Evolutionary conservation across 75 land plant species (phyloP).

Genomic region (Isoetes taiwanensis): DNA sequence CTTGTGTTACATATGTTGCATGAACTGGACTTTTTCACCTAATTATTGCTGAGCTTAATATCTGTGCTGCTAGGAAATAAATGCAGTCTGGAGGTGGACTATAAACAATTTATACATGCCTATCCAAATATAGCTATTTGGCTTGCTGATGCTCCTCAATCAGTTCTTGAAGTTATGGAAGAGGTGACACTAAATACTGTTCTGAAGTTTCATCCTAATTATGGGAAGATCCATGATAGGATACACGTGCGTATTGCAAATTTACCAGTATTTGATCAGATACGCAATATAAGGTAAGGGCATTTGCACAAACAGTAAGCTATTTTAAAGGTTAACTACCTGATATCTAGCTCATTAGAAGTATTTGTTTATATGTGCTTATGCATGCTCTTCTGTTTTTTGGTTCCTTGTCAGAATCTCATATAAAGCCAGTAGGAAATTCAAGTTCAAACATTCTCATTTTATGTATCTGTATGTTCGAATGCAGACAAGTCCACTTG

Average conservation of each 20-base stretch:
- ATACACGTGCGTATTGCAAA: conserved; percentile 80
- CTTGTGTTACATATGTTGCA: neutral
- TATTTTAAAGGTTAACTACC: neutral
- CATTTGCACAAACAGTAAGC: neutral
- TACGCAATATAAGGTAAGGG: conserved; percentile 81
- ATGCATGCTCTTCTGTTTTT: neutral
- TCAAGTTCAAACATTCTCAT: too few relatives aligned
- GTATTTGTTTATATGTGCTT: neutral
- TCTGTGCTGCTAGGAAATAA: conserved; percentile 49
- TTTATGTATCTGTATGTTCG: neutral
- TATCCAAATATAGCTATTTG: conserved; percentile 89
- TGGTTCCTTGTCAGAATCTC: too few relatives aligned
- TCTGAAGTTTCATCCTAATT: conserved; percentile 60
- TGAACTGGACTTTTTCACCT: neutral
- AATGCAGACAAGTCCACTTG: conserved; percentile 73
- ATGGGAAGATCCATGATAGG: conserved; percentile 76
- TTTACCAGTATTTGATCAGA: conserved; percentile 87
- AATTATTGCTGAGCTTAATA: neutral
- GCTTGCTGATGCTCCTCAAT: conserved; percentile 94
- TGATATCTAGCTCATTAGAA: neutral
- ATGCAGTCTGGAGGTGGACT: conserved; percentile 86
- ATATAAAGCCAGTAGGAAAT: too few relatives aligned
- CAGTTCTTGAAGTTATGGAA: conserved; percentile 91
- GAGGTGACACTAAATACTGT: conserved; percentile 76
- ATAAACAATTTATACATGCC: conserved; percentile 65